Evolutionary conservation across 2,329 filamentous ascomycete genomes (phyloP).

Genomic region (Calonectria hongkongensis): DNA sequence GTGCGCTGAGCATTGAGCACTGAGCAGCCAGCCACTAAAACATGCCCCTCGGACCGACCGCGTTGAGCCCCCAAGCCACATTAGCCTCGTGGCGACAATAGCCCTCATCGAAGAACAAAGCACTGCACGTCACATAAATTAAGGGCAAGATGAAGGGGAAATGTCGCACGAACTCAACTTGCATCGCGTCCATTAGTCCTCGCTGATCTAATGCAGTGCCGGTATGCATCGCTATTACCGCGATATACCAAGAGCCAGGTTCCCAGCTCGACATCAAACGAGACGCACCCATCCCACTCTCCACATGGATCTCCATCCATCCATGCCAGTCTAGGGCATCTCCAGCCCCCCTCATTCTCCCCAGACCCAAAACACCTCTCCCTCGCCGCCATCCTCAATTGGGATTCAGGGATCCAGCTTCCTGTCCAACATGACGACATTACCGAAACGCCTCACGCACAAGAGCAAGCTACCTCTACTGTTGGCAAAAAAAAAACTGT

Average conservation of each 20-base stretch:
- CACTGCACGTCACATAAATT: not conserved
- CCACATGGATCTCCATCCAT: conserved; percentile 33
- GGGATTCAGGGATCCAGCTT: conserved; percentile 15
- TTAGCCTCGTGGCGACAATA: not conserved
- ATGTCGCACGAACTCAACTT: not conserved
- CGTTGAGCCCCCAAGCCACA: conserved; percentile 1
- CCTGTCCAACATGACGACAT: not conserved
- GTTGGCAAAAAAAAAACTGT: not conserved
- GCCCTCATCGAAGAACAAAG: not conserved
- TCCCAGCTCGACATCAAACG: conserved; percentile 25
- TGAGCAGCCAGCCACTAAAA: conserved; percentile 15
- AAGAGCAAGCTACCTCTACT: not conserved
- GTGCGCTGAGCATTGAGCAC: conserved; percentile 17
- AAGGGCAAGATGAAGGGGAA: not conserved
- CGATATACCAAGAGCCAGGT: conserved; percentile 11
- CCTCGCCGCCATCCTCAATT: conserved; percentile 20
- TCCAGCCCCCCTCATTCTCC: conserved; percentile 28
- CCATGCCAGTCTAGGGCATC: conserved; percentile 32
- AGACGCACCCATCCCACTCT: conserved; percentile 26
- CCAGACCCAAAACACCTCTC: conserved; percentile 15
- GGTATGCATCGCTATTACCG: not conserved
- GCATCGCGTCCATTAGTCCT: not conserved
- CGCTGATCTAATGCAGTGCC: conserved; percentile 3
- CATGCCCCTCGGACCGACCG: conserved; percentile 10
- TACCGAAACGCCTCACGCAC: not conserved